A percentile compares a stretch with the other conserved stretches of the same genome.
Conservation (phyloP, 345 rosid genomes). For the Camelina sativa region DNA sequence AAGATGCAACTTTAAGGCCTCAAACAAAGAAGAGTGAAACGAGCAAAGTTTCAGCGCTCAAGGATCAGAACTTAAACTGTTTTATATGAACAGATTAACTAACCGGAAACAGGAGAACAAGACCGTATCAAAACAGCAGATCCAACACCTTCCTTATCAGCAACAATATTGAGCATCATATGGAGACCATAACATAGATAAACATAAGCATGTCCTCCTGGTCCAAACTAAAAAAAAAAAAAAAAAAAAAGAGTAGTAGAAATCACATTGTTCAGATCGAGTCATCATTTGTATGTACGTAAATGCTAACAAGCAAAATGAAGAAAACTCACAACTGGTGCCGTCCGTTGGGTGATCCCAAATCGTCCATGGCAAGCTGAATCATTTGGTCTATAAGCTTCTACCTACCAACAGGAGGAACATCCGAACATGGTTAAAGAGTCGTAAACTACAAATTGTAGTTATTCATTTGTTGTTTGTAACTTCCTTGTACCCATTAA, state of each 20-base stretch:
- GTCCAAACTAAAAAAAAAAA: slow-evolving; percentile 65
- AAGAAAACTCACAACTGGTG: slow-evolving; percentile 69
- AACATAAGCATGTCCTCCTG: slow-evolving; percentile 93
- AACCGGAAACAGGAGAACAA: slow-evolving; percentile 86
- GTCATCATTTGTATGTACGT: background rate
- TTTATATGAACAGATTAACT: slow-evolving; percentile 29
- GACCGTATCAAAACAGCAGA: slow-evolving; percentile 88
- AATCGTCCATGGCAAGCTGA: slow-evolving; percentile 95
- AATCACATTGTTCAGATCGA: slow-evolving; percentile 7
- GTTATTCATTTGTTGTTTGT: too few relatives aligned
- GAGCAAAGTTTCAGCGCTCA: background rate
- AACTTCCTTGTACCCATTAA: too few relatives aligned
- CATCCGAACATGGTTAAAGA: too few relatives aligned
- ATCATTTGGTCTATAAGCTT: slow-evolving; percentile 93
- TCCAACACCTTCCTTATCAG: slow-evolving; percentile 88
- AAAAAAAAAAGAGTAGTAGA: too few relatives aligned
- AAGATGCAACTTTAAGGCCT: slow-evolving; percentile 6
- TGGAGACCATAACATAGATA: slow-evolving; percentile 96
- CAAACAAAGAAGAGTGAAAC: background rate
- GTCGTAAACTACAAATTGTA: too few relatives aligned
- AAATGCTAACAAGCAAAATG: slow-evolving; percentile 5
- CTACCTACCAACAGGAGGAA: slow-evolving; percentile 72
- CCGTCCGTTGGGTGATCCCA: slow-evolving; percentile 83
- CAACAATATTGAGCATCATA: slow-evolving; percentile 90
- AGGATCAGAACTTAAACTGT: background rate